Percentiles rank a stretch among this genome's conserved stretches.
phyloP scores from a whole-genome alignment of 805 yeast species.

The Lachancea quebecensis region DNA sequence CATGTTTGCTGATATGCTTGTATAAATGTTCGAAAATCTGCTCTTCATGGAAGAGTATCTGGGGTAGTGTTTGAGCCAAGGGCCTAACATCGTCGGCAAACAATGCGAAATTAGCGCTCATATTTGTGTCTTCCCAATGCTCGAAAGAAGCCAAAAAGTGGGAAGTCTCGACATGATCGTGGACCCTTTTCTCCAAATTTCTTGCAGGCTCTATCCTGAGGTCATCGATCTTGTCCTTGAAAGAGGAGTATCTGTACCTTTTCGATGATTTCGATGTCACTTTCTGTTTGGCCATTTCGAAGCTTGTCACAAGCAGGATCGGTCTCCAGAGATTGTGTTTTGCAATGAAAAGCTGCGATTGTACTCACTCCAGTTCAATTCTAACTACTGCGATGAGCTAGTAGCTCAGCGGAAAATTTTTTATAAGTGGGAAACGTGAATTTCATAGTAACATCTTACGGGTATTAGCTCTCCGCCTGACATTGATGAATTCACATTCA shows the following conservation, averaged over 20 bases:
- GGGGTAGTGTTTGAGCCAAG: slow-evolving; percentile 66
- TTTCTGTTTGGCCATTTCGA: slow-evolving; percentile 32
- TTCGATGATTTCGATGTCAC: slow-evolving; percentile 50
- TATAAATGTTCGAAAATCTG: slow-evolving; percentile 50
- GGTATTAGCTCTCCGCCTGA: too few species aligned
- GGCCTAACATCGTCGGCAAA: slow-evolving; percentile 52
- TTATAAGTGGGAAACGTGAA: neutral
- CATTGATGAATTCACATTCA: too few species aligned
- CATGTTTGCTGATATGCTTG: slow-evolving; percentile 45
- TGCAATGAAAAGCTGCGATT: neutral
- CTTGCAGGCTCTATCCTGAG: slow-evolving; percentile 74
- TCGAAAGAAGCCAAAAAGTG: slow-evolving; percentile 72
- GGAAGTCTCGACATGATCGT: slow-evolving; percentile 66
- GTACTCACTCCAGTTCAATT: neutral
- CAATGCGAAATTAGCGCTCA: slow-evolving; percentile 62
- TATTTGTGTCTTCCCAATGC: slow-evolving; percentile 83
- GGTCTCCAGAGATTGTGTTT: neutral
- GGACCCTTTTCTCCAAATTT: slow-evolving; percentile 50
- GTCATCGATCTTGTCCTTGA: slow-evolving; percentile 76
- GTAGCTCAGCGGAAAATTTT: slow-evolving; percentile 5
- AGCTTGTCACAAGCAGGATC: neutral
- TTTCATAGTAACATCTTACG: too few species aligned
- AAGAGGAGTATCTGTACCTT: slow-evolving; percentile 62
- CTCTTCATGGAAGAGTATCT: slow-evolving; percentile 63
- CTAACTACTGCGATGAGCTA: neutral